A percentile compares a stretch with the other conserved stretches of the same genome.
These are phyloP conservation scores for Benincasa hispida DNA, from an alignment of 306 rosid species.

Conservation along the genomic window DNA sequence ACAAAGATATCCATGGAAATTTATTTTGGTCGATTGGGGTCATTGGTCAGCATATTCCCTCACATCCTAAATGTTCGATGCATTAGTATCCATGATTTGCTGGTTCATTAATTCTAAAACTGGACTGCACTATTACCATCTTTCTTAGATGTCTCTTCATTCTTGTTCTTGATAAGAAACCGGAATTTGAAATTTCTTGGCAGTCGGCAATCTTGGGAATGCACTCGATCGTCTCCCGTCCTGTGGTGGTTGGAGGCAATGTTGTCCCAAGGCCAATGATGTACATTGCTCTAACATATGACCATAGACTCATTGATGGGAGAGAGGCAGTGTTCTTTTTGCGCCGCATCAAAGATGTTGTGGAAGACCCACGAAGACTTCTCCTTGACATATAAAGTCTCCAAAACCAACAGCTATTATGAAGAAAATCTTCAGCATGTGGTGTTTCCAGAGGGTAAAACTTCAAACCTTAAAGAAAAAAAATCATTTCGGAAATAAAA, in stretches of 20 bases:
- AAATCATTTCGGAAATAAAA: slow-evolving; percentile 16
- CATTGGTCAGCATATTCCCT: not conserved
- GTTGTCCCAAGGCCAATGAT: slow-evolving; percentile 69
- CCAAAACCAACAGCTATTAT: not conserved
- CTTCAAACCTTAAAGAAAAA: not conserved
- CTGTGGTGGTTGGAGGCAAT: slow-evolving; percentile 55
- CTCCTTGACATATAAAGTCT: slow-evolving; percentile 50
- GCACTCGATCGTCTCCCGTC: slow-evolving; percentile 75
- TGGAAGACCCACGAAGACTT: slow-evolving; percentile 73
- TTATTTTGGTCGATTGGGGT: not conserved
- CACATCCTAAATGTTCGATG: not conserved
- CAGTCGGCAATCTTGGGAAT: slow-evolving; percentile 83
- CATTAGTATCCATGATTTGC: not conserved
- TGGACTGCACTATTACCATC: not conserved
- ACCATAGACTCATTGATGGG: slow-evolving; percentile 73
- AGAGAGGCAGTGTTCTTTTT: slow-evolving; percentile 87
- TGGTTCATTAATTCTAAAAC: not conserved
- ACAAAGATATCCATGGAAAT: not conserved
- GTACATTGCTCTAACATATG: slow-evolving; percentile 75
- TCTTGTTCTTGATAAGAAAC: not conserved
- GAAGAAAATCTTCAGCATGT: not conserved
- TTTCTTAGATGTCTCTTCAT: not conserved
- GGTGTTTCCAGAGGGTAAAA: slow-evolving; percentile 8
- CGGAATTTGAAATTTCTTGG: slow-evolving; percentile 11
- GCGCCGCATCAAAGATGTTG: slow-evolving; percentile 63